Percentiles rank a stretch among this genome's conserved stretches.
phyloP scores from a whole-genome alignment of 1,284 basidiomycete genomes.

The Apiotrichum sp. region DNA sequence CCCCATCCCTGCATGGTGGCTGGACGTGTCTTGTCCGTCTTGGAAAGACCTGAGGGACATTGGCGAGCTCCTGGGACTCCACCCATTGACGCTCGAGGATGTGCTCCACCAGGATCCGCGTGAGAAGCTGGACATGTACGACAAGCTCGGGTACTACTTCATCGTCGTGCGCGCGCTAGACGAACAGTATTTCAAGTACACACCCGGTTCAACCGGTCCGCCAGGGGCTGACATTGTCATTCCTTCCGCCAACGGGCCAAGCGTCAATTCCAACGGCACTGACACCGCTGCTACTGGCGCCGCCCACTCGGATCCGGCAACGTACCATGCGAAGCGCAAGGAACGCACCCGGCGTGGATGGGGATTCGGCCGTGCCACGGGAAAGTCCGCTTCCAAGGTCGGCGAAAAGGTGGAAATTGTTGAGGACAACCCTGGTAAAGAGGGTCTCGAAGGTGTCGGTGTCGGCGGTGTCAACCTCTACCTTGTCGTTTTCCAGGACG shows the following conservation, averaged over 20 bases:
- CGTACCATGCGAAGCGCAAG: constrained; percentile 15
- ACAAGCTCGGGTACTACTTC: constrained; percentile 87
- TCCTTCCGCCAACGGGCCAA: background rate
- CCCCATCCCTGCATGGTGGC: constrained; percentile 61
- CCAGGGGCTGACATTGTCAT: constrained; percentile 1
- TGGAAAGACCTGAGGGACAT: constrained; percentile 85
- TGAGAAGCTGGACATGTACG: constrained; percentile 87
- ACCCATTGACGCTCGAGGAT: constrained; percentile 91
- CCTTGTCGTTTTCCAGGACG: constrained; percentile 77
- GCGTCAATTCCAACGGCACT: background rate
- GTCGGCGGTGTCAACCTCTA: constrained; percentile 82
- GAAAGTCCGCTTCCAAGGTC: constrained; percentile 25
- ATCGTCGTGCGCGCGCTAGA: constrained; percentile 83
- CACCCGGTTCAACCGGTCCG: constrained; percentile 34
- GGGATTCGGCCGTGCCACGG: constrained; percentile 35
- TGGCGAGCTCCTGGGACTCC: constrained; percentile 61
- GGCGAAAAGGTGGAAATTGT: constrained; percentile 53
- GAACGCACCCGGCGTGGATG: constrained; percentile 30
- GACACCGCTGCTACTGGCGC: background rate
- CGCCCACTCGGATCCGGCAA: background rate
- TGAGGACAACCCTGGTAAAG: constrained; percentile 53
- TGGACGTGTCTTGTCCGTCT: constrained; percentile 83
- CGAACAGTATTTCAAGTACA: constrained; percentile 56
- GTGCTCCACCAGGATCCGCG: constrained; percentile 89
- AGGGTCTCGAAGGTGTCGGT: constrained; percentile 55